Base-by-base conservation (phyloP, 257 asterid species). In the Lavandula angustifolia region DNA sequence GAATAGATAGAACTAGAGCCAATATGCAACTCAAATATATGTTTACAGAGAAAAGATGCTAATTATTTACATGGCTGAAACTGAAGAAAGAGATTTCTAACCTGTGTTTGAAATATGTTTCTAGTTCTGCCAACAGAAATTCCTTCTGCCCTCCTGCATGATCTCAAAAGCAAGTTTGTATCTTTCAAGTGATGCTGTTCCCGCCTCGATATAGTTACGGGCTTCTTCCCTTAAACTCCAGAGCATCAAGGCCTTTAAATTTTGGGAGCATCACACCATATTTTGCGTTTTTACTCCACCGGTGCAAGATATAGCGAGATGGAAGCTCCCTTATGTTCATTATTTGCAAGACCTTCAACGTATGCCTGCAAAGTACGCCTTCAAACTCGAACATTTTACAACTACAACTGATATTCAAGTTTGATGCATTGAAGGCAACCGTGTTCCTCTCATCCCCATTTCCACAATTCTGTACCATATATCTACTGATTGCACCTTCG, bases 161-260 rank as follows among this genome's bases (percentile, higher is more conserved):
- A 89, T 85, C 85, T 92, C 96, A 49, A 92, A 85, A 1, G 98
- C 97, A 40, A 87, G 86, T 72, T 89, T 89, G 80, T 84, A 82
- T 73, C 95, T 82, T 64, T 89, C 97, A 68, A 85, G 76, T 10
- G 96, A 87, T 9, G 84, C 78, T 8, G 95, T 82, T 43, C 95
- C 97, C 5, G 96, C 92, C 70, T 89, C 94, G 3, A 92, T 81
- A 64, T 73, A 92, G 62, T 86, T 85, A 60, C 74, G 78, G 11
- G 96, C 87, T 82, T 92, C 98, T 74, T 92, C 96, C 56, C 98
- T 76, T 69, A 92, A 80, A 82, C 97, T 87, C 97, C 98, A 92
- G 66, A 78, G 0, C 97, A 92, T 85, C 84, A 89, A 74, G 11
- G 94, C 83, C 79, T 79, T 85, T 31, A 76, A 74, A 72, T 87